Conservation (phyloP, 2,329 filamentous ascomycete species). For the Grosmannia serpens region DNA sequence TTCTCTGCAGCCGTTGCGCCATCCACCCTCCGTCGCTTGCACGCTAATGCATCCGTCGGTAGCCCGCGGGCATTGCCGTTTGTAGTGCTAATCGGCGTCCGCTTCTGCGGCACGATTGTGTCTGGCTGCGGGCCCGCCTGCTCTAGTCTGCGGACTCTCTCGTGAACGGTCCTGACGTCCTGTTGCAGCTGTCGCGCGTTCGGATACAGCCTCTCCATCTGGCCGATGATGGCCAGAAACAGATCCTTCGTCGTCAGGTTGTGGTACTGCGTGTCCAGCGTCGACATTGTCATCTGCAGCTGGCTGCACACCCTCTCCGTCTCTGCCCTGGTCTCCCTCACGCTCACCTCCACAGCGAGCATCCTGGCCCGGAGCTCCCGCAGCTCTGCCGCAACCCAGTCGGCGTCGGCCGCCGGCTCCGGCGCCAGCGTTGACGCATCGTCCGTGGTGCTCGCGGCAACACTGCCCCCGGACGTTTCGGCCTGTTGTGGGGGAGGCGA, state of each 20-base stretch:
- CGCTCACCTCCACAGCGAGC: neutral
- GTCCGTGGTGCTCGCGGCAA: neutral
- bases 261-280: slow-evolving; percentile 35
- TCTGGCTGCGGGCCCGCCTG: neutral
- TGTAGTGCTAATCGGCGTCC: too few relatives aligned
- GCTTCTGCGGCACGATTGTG: neutral
- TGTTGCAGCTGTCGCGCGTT: slow-evolving; percentile 10
- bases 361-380: neutral
- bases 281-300: slow-evolving; percentile 24
- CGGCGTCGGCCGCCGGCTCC: neutral
- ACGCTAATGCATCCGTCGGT: neutral
- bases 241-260: slow-evolving; percentile 34
- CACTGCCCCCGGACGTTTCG: neutral
- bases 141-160: neutral
- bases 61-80: neutral
- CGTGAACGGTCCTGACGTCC: neutral
- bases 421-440: neutral
- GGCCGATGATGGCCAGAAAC: slow-evolving; percentile 26
- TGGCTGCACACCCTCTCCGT: slow-evolving; percentile 19
- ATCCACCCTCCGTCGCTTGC: neutral
- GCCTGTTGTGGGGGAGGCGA: neutral
- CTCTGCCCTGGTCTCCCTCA: slow-evolving; percentile 13
- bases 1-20: neutral
- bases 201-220: slow-evolving; percentile 22
- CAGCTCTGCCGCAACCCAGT: neutral